Percentiles rank a stretch among this genome's conserved stretches.
phyloP scores from a whole-genome alignment of 176 grass and related monocot species.

The Cymbopogon citratus region DNA sequence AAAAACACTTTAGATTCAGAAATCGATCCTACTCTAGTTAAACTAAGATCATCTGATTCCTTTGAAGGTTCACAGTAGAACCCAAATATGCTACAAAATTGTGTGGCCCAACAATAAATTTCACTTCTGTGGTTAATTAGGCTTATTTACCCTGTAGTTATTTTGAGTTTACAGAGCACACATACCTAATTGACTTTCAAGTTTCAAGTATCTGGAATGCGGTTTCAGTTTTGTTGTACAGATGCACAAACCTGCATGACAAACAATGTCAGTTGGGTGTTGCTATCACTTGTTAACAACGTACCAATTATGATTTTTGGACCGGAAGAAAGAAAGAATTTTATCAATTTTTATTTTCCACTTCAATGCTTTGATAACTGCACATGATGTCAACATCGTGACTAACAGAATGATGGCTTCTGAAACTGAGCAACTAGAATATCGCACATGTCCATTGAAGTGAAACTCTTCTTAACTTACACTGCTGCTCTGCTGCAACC shows the following conservation, averaged over 20 bases:
- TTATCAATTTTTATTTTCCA: neutral
- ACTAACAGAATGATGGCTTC: neutral
- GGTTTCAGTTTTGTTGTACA: neutral
- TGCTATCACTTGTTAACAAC: constrained; percentile 6
- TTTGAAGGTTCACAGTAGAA: neutral
- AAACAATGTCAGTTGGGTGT: constrained; percentile 17
- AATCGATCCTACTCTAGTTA: neutral
- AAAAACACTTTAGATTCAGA: neutral
- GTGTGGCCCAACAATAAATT: neutral
- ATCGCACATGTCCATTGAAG: neutral
- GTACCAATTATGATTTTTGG: neutral
- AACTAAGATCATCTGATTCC: neutral
- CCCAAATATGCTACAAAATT: neutral
- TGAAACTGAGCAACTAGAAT: neutral
- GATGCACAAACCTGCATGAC: neutral
- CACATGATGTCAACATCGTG: constrained; percentile 20
- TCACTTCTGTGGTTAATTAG: neutral
- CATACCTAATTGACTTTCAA: neutral
- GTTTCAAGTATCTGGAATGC: neutral
- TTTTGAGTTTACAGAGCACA: neutral
- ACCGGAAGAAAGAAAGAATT: neutral
- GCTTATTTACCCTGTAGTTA: neutral
- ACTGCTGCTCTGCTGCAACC: neutral
- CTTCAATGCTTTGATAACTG: neutral
- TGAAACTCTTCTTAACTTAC: neutral